Percentiles rank a stretch among this genome's conserved stretches.
Evolutionary conservation across 441 rosid genomes (phyloP).

Genomic region (Aquilaria agallochum): DNA sequence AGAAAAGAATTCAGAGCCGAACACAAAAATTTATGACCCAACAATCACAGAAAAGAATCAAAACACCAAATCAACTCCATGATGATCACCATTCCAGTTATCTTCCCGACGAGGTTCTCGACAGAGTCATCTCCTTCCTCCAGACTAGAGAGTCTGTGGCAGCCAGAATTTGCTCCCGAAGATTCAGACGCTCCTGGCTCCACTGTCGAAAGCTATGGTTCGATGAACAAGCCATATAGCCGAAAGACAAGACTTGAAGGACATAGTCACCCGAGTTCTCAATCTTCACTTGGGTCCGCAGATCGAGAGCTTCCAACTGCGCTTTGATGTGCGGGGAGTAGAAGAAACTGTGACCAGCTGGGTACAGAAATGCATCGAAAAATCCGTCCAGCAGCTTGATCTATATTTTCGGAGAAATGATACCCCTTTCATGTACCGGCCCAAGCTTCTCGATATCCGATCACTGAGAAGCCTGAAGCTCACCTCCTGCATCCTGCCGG

Average conservation of each 20-base stretch:
- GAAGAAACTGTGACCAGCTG: background rate
- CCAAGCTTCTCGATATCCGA: background rate
- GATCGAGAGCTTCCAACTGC: background rate
- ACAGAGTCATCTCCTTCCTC: no score
- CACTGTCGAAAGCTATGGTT: no score
- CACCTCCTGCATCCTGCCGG: background rate
- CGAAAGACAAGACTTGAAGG: background rate
- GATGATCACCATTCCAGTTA: no score
- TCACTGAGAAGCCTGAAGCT: slow-evolving; percentile 5
- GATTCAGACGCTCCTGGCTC: no score
- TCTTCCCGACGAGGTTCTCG: no score
- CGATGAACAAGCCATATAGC: no score
- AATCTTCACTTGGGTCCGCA: background rate
- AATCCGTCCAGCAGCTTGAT: slow-evolving; percentile 4
- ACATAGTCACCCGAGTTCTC: background rate
- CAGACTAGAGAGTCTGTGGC: no score
- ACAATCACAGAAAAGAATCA: no score
- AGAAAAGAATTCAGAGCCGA: no score
- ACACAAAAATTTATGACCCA: no score
- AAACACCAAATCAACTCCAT: no score
- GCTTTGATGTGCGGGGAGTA: background rate
- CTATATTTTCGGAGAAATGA: background rate
- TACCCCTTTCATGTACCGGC: background rate
- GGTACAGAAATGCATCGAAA: background rate
- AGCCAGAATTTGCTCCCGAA: no score